A percentile compares a stretch with the other conserved stretches of the same genome.
Evolutionary conservation across 768 basidiomycete species (phyloP).

Genomic region (Nidularia pulvinata): DNA sequence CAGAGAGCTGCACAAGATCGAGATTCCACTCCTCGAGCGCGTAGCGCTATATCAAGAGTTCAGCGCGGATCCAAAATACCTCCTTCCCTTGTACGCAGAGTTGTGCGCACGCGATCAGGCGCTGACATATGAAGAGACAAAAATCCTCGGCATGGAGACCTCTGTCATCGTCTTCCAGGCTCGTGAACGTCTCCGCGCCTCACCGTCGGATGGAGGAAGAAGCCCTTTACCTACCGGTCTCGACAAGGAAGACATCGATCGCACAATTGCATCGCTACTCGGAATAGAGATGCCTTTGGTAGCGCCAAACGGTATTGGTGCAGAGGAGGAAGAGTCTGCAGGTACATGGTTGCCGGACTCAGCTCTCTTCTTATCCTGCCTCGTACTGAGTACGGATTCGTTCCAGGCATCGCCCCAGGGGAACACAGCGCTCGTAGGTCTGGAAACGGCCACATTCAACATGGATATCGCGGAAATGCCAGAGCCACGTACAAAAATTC

Average conservation of each 20-base stretch:
- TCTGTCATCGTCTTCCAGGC: slow-evolving; percentile 45
- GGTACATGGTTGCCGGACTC: too few relatives aligned
- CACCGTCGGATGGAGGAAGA: slow-evolving; percentile 12
- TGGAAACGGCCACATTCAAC: too few relatives aligned
- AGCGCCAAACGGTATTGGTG: background rate
- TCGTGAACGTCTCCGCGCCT: slow-evolving; percentile 43
- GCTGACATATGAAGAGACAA: slow-evolving; percentile 53
- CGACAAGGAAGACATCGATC: slow-evolving; percentile 9
- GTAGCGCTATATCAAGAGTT: slow-evolving; percentile 57
- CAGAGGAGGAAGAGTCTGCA: too few relatives aligned
- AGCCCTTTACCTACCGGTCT: slow-evolving; percentile 16
- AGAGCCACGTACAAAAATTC: too few relatives aligned
- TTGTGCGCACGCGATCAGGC: slow-evolving; percentile 52
- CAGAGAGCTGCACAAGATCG: slow-evolving; percentile 52
- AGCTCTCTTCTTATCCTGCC: too few relatives aligned
- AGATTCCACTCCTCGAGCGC: slow-evolving; percentile 31
- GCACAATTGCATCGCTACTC: slow-evolving; percentile 6
- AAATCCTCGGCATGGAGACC: slow-evolving; percentile 51
- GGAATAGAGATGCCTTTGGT: background rate
- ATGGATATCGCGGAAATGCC: too few relatives aligned
- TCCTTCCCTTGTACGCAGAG: slow-evolving; percentile 54
- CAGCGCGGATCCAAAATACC: slow-evolving; percentile 40
- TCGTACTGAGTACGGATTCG: too few relatives aligned
- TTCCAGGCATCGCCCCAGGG: too few relatives aligned
- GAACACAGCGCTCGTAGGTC: too few relatives aligned